Conservation (phyloP, 78 protist species). For the Monocercomonoides exilis region DNA sequence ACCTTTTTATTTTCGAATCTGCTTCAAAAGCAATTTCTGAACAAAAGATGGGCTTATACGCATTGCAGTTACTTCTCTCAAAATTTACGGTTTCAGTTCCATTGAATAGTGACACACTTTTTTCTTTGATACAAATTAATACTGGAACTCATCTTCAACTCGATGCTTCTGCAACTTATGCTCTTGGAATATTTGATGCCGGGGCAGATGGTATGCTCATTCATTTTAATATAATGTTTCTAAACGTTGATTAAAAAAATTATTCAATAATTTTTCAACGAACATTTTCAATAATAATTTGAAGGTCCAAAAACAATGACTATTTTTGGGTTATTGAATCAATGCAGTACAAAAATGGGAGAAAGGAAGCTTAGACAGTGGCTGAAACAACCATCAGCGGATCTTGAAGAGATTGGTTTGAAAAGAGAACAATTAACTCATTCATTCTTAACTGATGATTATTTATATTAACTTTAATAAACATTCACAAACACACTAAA, state of each 20-base stretch:
- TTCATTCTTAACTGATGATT: constrained; percentile 59
- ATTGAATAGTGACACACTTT: too few species aligned
- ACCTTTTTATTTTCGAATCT: too few species aligned
- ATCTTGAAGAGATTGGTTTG: neutral
- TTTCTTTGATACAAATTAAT: neutral
- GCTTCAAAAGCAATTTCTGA: too few species aligned
- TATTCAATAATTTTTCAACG: neutral
- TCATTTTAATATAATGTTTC: neutral
- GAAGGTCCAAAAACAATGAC: neutral
- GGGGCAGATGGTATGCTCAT: neutral
- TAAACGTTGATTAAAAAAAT: neutral
- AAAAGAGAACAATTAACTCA: neutral
- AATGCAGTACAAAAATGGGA: constrained; percentile 78
- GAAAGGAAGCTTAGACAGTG: constrained; percentile 55
- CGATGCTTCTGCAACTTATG: neutral
- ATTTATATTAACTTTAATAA: neutral
- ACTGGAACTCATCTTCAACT: neutral
- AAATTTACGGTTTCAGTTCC: too few species aligned
- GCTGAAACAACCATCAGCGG: constrained; percentile 21
- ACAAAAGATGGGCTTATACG: too few species aligned
- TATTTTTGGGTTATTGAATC: constrained; percentile 59
- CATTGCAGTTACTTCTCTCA: too few species aligned
- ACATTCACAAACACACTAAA: neutral
- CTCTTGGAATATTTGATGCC: neutral
- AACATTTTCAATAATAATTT: neutral